Conservation (phyloP, 1,284 basidiomycete genomes). For the Cryptococcus amylolentus region DNA sequence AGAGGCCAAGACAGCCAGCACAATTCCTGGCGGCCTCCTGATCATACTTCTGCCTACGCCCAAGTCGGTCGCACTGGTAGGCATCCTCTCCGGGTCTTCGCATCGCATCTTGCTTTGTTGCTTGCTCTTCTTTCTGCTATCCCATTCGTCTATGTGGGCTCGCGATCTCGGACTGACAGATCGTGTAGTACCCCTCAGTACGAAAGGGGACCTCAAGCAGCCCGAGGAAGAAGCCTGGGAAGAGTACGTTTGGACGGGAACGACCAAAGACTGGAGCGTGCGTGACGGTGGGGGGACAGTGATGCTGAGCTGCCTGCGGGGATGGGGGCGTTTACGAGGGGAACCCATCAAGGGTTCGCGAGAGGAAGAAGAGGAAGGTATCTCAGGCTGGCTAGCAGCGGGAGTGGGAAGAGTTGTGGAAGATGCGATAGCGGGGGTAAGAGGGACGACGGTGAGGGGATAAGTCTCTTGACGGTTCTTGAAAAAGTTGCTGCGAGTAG, state of each 20-base stretch:
- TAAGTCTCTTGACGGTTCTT: too few species aligned
- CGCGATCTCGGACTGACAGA: not conserved
- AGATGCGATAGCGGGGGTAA: too few species aligned
- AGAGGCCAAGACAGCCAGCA: not conserved
- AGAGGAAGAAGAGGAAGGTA: too few species aligned
- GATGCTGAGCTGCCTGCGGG: constrained; percentile 11
- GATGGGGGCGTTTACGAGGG: constrained; percentile 1
- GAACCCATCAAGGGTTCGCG: too few species aligned
- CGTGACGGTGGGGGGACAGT: not conserved
- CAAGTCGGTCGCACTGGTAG: not conserved
- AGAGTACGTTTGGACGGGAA: not conserved
- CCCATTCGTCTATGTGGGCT: not conserved
- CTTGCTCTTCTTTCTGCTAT: not conserved
- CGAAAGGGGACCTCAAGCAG: not conserved
- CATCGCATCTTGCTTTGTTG: not conserved
- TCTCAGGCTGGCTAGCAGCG: too few species aligned
- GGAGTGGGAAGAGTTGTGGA: too few species aligned
- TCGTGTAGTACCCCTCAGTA: not conserved
- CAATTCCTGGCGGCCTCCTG: not conserved
- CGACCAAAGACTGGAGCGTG: not conserved
- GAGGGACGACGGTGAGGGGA: too few species aligned
- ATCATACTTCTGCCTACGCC: not conserved
- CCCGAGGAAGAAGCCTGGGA: not conserved
- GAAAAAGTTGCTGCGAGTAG: too few species aligned
- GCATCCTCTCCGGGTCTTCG: not conserved